Base-by-base conservation (phyloP, 257 asterid genomes). In the Cinchona pubescens region DNA sequence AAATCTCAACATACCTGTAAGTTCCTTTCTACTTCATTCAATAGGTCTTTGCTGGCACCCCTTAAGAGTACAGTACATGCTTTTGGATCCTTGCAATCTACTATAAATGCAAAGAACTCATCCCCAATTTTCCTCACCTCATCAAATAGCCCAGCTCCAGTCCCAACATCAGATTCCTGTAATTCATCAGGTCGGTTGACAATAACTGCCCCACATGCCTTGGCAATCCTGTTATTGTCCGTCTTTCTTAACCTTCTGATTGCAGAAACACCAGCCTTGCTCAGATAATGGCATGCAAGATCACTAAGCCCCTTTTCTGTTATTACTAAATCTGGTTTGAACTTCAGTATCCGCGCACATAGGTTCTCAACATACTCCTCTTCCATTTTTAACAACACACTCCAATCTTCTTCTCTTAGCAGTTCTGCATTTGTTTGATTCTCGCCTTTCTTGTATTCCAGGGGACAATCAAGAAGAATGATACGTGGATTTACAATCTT, bases 401-500 rank as follows among this genome's bases (percentile, higher is more conserved):
- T 84, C 99, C 98, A 94, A 76, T 92, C 99, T 83, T 94, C 99
- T 78, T 94, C 99, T 80, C 89, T 89, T 73, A 94, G 70, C 85
- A 94, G 73, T 76, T 94, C 99, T 3, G 97, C 99, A 71, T 95
- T 95, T 65, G 99, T 95, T 76, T 95, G 99, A 79, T 90, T 95
- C 88, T 95, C 99, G 4, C 97, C 99, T 83, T 95, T 95, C 90
- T 95, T 95, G 94, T 95, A 95, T 86, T 92, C 97, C 29, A 95
- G 87, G 40, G 99, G 96, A 77, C 88, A 86, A 81, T 95, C 99
- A 63, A 95, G 96, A 34, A 95, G 98, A 80, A 92, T 91, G 66
- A 95, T 88, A 75, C 99, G 94, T 2, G 98, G 99, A 63, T 94
- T 91, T 32, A 86, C 69, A 69, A 92, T 92, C 79, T 91, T 92